Evolutionary conservation across 257 asterid species (phyloP).

Genomic region (Plantago major): DNA sequence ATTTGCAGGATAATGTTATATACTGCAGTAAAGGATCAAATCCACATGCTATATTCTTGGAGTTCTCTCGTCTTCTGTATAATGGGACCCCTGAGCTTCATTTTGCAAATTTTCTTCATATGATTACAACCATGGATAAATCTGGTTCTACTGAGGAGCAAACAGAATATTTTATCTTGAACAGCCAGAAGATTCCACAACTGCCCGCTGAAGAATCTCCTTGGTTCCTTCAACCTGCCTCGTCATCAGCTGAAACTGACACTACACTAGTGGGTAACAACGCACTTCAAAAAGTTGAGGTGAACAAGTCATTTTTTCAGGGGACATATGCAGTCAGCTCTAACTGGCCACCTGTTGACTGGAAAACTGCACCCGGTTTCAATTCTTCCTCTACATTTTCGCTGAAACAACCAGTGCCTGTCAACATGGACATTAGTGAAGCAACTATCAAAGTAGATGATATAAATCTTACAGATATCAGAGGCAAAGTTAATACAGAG

Average conservation of each 20-base stretch:
- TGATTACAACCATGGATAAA: constrained; percentile 73
- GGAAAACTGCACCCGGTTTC: constrained; percentile 75
- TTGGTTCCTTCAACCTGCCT: constrained; percentile 55
- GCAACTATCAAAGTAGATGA: constrained; percentile 16
- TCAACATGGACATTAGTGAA: constrained; percentile 22
- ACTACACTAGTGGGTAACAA: constrained; percentile 11
- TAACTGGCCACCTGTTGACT: constrained; percentile 72
- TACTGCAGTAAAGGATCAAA: constrained; percentile 62
- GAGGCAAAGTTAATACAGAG: constrained; percentile 25
- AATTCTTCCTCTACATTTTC: constrained; percentile 19
- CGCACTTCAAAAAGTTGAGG: constrained; percentile 25
- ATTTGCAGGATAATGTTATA: constrained; percentile 55
- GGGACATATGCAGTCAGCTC: constrained; percentile 33
- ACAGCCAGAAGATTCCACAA: constrained; percentile 76
- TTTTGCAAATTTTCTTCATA: constrained; percentile 89
- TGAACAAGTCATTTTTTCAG: constrained; percentile 24
- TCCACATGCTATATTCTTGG: constrained; percentile 67
- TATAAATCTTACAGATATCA: constrained; percentile 26
- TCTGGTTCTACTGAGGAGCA: constrained; percentile 87
- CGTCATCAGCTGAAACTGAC: constrained; percentile 31
- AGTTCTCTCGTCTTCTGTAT: constrained; percentile 61
- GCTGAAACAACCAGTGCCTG: constrained; percentile 22
- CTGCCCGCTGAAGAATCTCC: constrained; percentile 55
- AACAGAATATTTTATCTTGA: constrained; percentile 64
- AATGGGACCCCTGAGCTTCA: constrained; percentile 60